Conservation (phyloP, 805 yeast species). For the Ogataea sp. region DNA sequence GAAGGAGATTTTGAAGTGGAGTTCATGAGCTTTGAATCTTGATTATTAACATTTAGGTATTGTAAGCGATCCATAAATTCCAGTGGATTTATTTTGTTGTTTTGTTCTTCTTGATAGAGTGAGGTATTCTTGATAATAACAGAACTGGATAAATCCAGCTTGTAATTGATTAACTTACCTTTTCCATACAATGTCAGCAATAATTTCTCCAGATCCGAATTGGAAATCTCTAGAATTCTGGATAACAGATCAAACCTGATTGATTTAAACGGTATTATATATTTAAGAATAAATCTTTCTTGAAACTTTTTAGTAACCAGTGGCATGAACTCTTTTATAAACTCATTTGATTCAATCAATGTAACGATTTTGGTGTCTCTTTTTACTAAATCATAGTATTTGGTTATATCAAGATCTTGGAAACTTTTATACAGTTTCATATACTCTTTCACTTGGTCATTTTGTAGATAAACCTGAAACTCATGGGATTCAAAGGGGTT, state of each 20-base stretch:
- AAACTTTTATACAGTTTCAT: slow-evolving; percentile 21
- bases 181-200: slow-evolving; percentile 16
- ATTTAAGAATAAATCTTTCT: slow-evolving; percentile 13
- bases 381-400: slow-evolving; percentile 12
- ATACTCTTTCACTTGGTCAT: slow-evolving; percentile 10
- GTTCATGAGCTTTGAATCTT: no score
- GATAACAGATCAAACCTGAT: slow-evolving; percentile 14
- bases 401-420: slow-evolving; percentile 15
- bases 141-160: slow-evolving; percentile 17
- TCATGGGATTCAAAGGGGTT: slow-evolving; percentile 72
- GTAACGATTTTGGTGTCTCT: slow-evolving; percentile 4
- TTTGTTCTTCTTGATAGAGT: neutral
- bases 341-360: slow-evolving; percentile 7
- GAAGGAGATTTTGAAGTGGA: no score
- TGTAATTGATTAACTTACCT: slow-evolving; percentile 17
- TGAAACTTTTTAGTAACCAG: slow-evolving; percentile 17
- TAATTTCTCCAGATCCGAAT: slow-evolving; percentile 12
- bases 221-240: slow-evolving; percentile 11
- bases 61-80: slow-evolving; percentile 10
- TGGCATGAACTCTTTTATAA: slow-evolving; percentile 17
- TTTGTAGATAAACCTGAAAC: slow-evolving; percentile 31
- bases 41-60: slow-evolving; percentile 2
- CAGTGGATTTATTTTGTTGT: slow-evolving; percentile 1
- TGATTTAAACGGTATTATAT: slow-evolving; percentile 14
- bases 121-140: slow-evolving; percentile 8